These are phyloP conservation scores for Leucocoprinus leucothites DNA, from an alignment of 768 basidiomycete species.

Conservation along the genomic window DNA sequence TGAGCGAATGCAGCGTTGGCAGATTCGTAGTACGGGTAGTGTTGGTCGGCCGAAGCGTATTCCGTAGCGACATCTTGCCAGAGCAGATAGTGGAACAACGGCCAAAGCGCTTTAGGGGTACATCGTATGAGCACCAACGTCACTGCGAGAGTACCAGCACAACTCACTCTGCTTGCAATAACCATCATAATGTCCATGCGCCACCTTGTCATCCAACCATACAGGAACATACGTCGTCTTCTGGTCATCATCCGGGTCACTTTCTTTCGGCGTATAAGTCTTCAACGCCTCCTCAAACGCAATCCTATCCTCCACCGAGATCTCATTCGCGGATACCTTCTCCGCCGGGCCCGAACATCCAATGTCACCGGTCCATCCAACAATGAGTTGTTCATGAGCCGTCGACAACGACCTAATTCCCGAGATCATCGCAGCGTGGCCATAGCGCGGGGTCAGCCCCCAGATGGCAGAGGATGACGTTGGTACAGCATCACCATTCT, in stretches of 20 bases:
- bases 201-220: conserved; percentile 86
- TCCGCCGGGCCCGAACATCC: conserved; percentile 39
- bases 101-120: conserved; percentile 76
- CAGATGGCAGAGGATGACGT: conserved; percentile 41
- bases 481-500: background rate
- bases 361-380: conserved; percentile 95
- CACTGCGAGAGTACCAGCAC: conserved; percentile 3
- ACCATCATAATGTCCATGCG: conserved; percentile 93
- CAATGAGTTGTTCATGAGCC: conserved; percentile 86
- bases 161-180: conserved; percentile 95
- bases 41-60: conserved; percentile 78
- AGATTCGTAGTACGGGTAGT: conserved; percentile 78
- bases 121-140: background rate
- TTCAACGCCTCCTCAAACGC: conserved; percentile 65
- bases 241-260: conserved; percentile 50
- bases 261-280: conserved; percentile 57
- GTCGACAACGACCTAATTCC: conserved; percentile 83
- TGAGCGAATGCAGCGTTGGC: conserved; percentile 85
- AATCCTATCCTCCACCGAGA: conserved; percentile 49
- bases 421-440: conserved; percentile 93
- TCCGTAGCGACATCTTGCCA: conserved; percentile 96
- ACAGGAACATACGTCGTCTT: conserved; percentile 82
- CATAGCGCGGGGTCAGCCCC: conserved; percentile 77
- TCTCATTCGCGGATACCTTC: conserved; percentile 10
- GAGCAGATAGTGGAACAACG: conserved; percentile 95